Conservation (phyloP, 495 filamentous ascomycete genomes). For the Aspergillus ostianus region DNA sequence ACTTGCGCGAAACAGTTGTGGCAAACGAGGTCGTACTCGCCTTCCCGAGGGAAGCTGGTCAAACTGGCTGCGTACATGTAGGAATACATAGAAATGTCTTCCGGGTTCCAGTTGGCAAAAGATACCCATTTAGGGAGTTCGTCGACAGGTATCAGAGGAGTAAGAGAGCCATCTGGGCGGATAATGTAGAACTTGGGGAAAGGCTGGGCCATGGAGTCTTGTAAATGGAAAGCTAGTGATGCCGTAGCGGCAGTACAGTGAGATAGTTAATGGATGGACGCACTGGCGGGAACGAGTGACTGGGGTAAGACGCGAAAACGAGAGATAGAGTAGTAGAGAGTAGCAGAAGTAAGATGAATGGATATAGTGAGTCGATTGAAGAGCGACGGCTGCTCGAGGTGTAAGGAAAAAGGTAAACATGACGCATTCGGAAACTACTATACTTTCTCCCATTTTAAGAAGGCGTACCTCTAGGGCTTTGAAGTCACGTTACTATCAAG, state of each 20-base stretch:
- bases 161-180: slow-evolving; percentile 25
- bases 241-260: neutral
- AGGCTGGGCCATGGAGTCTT: slow-evolving; percentile 18
- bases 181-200: slow-evolving; percentile 36
- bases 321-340: neutral
- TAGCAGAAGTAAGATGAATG: neutral
- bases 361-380: neutral
- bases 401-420: neutral
- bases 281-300: neutral
- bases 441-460: neutral
- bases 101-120: slow-evolving; percentile 24
- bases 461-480: neutral
- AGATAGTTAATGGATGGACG: neutral
- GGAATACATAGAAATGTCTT: slow-evolving; percentile 15
- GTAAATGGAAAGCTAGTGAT: slow-evolving; percentile 7
- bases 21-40: slow-evolving; percentile 41
- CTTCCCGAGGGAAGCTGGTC: slow-evolving; percentile 27
- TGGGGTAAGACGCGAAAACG: neutral
- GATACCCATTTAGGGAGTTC: slow-evolving; percentile 40
- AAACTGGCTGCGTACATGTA: slow-evolving; percentile 26
- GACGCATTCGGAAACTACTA: too few species aligned
- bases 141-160: slow-evolving; percentile 37
- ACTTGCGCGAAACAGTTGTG: slow-evolving; percentile 30
- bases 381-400: neutral
- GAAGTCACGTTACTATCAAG: too few species aligned